phyloP scores from a whole-genome alignment of 345 rosid genomes.

The Kandelia obovata region DNA sequence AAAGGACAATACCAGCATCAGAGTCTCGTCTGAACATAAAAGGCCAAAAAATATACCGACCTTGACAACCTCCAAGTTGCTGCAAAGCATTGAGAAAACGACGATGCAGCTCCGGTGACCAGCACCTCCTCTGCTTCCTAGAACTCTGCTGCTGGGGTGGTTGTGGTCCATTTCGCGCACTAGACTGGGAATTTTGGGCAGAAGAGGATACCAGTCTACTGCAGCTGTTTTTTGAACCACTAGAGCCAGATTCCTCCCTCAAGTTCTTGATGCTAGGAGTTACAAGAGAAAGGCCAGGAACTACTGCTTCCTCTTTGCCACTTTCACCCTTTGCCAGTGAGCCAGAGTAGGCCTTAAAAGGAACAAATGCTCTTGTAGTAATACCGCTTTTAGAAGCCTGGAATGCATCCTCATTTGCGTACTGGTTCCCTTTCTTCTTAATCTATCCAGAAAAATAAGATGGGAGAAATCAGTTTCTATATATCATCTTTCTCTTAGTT shows the following conservation, averaged over 20 bases:
- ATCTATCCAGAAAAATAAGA: slow-evolving; percentile 32
- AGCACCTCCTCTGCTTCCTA: slow-evolving; percentile 90
- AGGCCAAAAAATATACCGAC: slow-evolving; percentile 27
- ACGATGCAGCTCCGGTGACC: slow-evolving; percentile 92
- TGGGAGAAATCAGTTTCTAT: slow-evolving; percentile 3
- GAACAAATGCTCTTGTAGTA: slow-evolving; percentile 37
- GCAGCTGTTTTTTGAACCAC: slow-evolving; percentile 40
- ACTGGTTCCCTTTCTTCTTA: slow-evolving; percentile 31
- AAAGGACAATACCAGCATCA: neutral
- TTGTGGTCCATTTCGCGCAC: slow-evolving; percentile 32
- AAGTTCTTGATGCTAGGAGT: slow-evolving; percentile 48
- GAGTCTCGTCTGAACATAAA: neutral
- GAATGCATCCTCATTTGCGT: slow-evolving; percentile 27
- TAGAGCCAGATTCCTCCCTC: slow-evolving; percentile 52
- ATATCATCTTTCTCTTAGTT: neutral
- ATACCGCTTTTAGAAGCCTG: slow-evolving; percentile 32
- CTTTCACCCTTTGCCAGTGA: slow-evolving; percentile 11
- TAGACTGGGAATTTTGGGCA: slow-evolving; percentile 34
- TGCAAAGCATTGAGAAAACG: slow-evolving; percentile 79
- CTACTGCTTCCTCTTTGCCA: slow-evolving; percentile 18
- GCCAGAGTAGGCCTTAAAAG: slow-evolving; percentile 30
- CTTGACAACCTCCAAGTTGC: slow-evolving; percentile 88
- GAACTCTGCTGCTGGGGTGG: slow-evolving; percentile 48
- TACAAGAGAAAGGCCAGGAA: slow-evolving; percentile 48
- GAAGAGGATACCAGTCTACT: slow-evolving; percentile 39